Percentiles rank a stretch among this genome's conserved stretches.
These are phyloP conservation scores for Diaporthe citri DNA, from an alignment of 2,329 filamentous ascomycete genomes.

Conservation along the genomic window DNA sequence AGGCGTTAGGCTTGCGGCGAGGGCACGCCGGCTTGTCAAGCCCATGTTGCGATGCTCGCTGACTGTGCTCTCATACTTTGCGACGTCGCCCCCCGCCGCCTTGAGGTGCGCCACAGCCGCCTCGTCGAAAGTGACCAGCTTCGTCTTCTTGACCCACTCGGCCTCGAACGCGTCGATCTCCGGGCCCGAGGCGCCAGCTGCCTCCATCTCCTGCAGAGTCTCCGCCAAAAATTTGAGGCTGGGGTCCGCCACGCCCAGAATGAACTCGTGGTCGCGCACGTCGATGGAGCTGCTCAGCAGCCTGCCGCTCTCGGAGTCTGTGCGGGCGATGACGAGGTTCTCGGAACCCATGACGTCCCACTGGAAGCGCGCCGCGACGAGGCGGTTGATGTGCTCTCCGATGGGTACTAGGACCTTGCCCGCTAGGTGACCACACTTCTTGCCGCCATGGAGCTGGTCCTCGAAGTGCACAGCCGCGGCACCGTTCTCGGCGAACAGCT, in stretches of 20 bases:
- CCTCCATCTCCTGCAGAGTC: constrained; percentile 90
- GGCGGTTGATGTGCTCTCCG: constrained; percentile 95
- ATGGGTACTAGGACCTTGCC: constrained; percentile 96
- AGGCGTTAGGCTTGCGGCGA: constrained; percentile 77
- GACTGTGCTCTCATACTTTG: constrained; percentile 75
- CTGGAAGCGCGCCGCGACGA: constrained; percentile 92
- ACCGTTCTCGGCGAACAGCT: constrained; percentile 97
- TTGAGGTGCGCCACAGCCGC: constrained; percentile 83
- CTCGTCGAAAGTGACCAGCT: constrained; percentile 92
- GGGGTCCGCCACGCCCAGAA: constrained; percentile 84
- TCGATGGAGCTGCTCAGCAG: constrained; percentile 93
- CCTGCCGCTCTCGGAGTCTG: constrained; percentile 93
- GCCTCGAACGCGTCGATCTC: constrained; percentile 92
- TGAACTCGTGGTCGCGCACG: constrained; percentile 95
- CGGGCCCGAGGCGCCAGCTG: constrained; percentile 77
- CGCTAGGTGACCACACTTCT: constrained; percentile 97
- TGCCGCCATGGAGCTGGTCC: constrained; percentile 96
- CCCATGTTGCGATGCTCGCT: constrained; percentile 78
- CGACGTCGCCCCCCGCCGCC: constrained; percentile 74
- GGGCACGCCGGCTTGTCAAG: constrained; percentile 79
- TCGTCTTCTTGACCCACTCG: constrained; percentile 87
- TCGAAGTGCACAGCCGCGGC: constrained; percentile 98
- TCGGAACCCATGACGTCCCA: constrained; percentile 99
- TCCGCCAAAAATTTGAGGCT: constrained; percentile 87
- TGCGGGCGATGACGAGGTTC: constrained; percentile 93